Conservation (phyloP, 2,329 filamentous ascomycete genomes). For the Fusarium vanettenii region DNA sequence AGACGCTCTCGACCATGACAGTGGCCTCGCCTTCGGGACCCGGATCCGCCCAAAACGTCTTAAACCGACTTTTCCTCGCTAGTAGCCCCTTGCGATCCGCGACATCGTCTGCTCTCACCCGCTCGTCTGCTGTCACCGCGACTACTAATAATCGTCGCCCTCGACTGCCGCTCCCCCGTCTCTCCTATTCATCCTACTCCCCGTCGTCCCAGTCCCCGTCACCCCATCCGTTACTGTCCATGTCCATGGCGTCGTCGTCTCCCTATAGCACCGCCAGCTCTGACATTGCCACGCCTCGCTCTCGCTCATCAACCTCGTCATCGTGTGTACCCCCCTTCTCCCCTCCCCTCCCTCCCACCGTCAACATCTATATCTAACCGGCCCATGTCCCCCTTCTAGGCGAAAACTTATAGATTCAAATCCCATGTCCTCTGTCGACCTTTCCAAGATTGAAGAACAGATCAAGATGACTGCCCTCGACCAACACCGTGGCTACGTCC, state of each 20-base stretch:
- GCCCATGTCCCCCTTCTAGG: conserved; percentile 59
- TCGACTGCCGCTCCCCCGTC: conserved; percentile 40
- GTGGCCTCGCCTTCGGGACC: conserved; percentile 43
- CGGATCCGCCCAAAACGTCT: conserved; percentile 45
- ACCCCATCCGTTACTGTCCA: conserved; percentile 39
- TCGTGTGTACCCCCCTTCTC: conserved; percentile 56
- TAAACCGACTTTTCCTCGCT: conserved; percentile 51
- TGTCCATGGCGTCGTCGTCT: conserved; percentile 48
- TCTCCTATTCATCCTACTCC: conserved; percentile 38
- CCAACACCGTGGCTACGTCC: conserved; percentile 69
- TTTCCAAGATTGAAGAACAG: conserved; percentile 66
- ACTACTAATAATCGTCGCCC: conserved; percentile 46
- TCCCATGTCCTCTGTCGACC: conserved; percentile 67
- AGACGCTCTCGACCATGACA: conserved; percentile 43
- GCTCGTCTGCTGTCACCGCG: conserved; percentile 37
- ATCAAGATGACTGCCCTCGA: conserved; percentile 72
- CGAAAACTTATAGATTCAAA: conserved; percentile 65
- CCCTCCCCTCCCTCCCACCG: conserved; percentile 56
- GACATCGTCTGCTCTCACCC: conserved; percentile 42
- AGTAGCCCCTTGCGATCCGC: conserved; percentile 43
- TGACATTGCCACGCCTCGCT: conserved; percentile 67
- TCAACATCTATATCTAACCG: conserved; percentile 60
- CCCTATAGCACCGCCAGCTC: conserved; percentile 60
- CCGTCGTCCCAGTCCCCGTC: conserved; percentile 27
- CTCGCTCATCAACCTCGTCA: conserved; percentile 58